phyloP scores from a whole-genome alignment of 257 asterid species.

The Przewalskia tangutica region DNA sequence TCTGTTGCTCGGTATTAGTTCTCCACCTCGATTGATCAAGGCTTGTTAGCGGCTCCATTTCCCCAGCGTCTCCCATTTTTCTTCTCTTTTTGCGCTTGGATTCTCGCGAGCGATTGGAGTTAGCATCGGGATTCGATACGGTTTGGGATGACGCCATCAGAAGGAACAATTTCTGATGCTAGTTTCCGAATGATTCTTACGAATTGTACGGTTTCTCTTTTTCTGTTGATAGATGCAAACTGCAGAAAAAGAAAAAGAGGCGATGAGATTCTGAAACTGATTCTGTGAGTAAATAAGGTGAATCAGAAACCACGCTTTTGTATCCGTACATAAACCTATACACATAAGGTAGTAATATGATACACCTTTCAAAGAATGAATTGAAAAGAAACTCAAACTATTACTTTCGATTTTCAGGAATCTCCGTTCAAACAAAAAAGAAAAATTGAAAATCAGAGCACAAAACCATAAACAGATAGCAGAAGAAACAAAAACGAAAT shows the following conservation, averaged over 20 bases:
- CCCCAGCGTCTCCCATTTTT: constrained; percentile 25
- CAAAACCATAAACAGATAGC: neutral
- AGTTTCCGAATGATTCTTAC: neutral
- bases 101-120: constrained; percentile 29
- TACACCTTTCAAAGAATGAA: neutral
- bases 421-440: neutral
- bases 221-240: neutral
- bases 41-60: neutral
- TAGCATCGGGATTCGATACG: constrained; percentile 22
- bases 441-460: neutral
- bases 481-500: neutral
- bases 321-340: neutral
- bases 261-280: constrained; percentile 3
- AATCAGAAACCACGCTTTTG: constrained; percentile 1
- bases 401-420: neutral
- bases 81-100: constrained; percentile 42
- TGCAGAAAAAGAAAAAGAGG: constrained; percentile 3
- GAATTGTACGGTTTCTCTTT: neutral
- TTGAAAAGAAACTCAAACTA: neutral
- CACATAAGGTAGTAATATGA: neutral
- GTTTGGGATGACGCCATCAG: constrained; percentile 39
- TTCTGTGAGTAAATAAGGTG: constrained; percentile 3
- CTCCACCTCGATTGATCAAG: constrained; percentile 36
- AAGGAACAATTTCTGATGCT: neutral
- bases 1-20: constrained; percentile 39